A percentile compares a stretch with the other conserved stretches of the same genome.
These are phyloP conservation scores for Licmophora abbreviata DNA, from an alignment of 108 stramenopile genomes.

Conservation along the genomic window DNA sequence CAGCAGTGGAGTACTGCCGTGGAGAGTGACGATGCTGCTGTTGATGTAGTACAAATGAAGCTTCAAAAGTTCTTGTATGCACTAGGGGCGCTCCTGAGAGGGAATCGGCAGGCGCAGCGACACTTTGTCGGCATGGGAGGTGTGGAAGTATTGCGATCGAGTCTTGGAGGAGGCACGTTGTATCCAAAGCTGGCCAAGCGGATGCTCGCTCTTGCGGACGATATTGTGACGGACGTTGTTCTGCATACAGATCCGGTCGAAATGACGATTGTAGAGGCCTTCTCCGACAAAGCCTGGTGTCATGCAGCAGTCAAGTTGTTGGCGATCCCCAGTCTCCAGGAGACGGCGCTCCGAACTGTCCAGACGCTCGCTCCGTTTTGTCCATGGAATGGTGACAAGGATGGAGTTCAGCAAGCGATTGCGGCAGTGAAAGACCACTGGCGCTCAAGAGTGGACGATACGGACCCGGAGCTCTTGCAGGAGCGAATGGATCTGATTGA, in stretches of 20 bases:
- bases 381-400: constrained; percentile 9
- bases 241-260: constrained; percentile 13
- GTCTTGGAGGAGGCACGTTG: constrained; percentile 7
- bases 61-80: constrained; percentile 45
- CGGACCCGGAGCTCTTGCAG: too few relatives aligned
- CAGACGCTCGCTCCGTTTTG: constrained; percentile 43
- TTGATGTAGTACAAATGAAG: constrained; percentile 2
- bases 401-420: constrained; percentile 6
- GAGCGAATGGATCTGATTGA: too few relatives aligned
- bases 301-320: constrained; percentile 25
- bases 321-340: constrained; percentile 16
- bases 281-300: constrained; percentile 39
- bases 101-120: constrained; percentile 54
- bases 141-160: constrained; percentile 14
- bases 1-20: too few relatives aligned
- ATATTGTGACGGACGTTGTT: constrained; percentile 47
- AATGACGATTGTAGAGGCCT: constrained; percentile 22
- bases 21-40: too few relatives aligned
- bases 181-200: constrained; percentile 45
- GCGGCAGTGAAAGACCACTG: too few relatives aligned
- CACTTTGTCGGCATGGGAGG: constrained; percentile 31
- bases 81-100: constrained; percentile 63
- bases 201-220: constrained; percentile 37
- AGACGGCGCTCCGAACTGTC: constrained; percentile 31
- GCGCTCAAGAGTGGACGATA: too few relatives aligned